A percentile compares a stretch with the other conserved stretches of the same genome.
phyloP scores from a whole-genome alignment of 2,329 filamentous ascomycete species.

The Lachnellula occidentalis region DNA sequence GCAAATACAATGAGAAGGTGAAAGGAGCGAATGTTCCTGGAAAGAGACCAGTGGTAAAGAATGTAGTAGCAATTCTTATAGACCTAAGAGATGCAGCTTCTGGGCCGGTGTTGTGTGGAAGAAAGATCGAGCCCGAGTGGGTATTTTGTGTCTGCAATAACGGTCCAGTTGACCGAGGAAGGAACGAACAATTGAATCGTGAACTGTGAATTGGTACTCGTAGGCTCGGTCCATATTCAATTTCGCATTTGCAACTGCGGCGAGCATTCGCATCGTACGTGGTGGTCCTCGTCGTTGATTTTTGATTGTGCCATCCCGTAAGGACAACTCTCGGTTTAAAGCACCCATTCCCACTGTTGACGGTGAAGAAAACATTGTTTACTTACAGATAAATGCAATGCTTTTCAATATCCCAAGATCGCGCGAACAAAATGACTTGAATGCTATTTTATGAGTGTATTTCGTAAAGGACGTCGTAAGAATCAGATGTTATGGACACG shows the following conservation, averaged over 20 bases:
- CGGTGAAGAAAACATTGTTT: slow-evolving; percentile 8
- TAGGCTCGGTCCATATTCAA: no score
- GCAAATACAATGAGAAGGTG: neutral
- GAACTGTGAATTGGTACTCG: no score
- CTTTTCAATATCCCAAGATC: neutral
- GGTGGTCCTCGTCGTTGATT: neutral
- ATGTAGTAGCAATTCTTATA: neutral
- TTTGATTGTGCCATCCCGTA: neutral
- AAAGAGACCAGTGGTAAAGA: neutral
- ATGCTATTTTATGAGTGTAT: neutral
- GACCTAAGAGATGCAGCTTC: neutral
- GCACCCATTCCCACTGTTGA: slow-evolving; percentile 1
- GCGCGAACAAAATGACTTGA: neutral
- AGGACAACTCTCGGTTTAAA: slow-evolving; percentile 5
- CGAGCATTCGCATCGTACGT: neutral
- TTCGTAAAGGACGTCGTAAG: neutral
- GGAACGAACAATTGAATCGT: no score
- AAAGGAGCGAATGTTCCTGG: neutral
- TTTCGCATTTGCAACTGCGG: no score
- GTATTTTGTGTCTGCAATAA: no score
- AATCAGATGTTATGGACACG: neutral
- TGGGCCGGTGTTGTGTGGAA: no score
- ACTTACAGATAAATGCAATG: slow-evolving; percentile 14
- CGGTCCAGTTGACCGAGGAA: no score
- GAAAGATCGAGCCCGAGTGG: no score